A percentile compares a stretch with the other conserved stretches of the same genome.
phyloP scores from a whole-genome alignment of 805 yeast genomes.

The Metschnikowia anglica region DNA sequence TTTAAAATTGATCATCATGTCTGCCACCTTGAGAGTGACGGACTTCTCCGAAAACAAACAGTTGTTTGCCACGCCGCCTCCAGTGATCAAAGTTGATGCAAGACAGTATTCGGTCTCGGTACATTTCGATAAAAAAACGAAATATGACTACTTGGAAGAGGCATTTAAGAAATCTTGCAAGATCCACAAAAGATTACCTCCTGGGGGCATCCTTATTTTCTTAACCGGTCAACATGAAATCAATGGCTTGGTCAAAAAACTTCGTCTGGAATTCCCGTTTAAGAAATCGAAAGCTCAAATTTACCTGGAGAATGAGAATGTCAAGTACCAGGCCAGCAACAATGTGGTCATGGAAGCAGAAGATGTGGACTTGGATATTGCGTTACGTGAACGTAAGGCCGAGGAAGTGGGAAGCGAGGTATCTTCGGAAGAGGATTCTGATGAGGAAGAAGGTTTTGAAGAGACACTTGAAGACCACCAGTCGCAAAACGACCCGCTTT shows the following conservation, averaged over 20 bases:
- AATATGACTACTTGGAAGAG: slow-evolving; percentile 78
- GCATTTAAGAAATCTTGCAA: slow-evolving; percentile 82
- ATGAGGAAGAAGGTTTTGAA: slow-evolving; percentile 66
- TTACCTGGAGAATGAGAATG: slow-evolving; percentile 13
- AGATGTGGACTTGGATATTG: slow-evolving; percentile 74
- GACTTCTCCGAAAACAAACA: slow-evolving; percentile 84
- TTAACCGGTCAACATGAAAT: slow-evolving; percentile 96
- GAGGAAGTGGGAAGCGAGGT: slow-evolving; percentile 42
- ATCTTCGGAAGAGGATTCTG: slow-evolving; percentile 49
- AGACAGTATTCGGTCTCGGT: slow-evolving; percentile 92
- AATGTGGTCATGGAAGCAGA: slow-evolving; percentile 80
- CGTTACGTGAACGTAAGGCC: slow-evolving; percentile 29
- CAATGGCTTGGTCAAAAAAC: slow-evolving; percentile 63
- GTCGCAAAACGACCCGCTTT: slow-evolving; percentile 72
- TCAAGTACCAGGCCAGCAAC: slow-evolving; percentile 53
- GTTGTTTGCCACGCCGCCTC: slow-evolving; percentile 74
- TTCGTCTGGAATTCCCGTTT: slow-evolving; percentile 69
- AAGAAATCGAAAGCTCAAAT: slow-evolving; percentile 23
- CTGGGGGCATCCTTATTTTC: slow-evolving; percentile 90
- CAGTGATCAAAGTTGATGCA: slow-evolving; percentile 84
- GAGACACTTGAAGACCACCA: slow-evolving; percentile 72
- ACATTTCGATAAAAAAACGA: slow-evolving; percentile 83
- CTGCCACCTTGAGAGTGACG: slow-evolving; percentile 91
- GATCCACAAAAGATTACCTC: slow-evolving; percentile 82
- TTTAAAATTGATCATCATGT: slow-evolving; percentile 87